phyloP scores from a whole-genome alignment of 2,329 filamentous ascomycete genomes.

The Cordyceps farinosa region DNA sequence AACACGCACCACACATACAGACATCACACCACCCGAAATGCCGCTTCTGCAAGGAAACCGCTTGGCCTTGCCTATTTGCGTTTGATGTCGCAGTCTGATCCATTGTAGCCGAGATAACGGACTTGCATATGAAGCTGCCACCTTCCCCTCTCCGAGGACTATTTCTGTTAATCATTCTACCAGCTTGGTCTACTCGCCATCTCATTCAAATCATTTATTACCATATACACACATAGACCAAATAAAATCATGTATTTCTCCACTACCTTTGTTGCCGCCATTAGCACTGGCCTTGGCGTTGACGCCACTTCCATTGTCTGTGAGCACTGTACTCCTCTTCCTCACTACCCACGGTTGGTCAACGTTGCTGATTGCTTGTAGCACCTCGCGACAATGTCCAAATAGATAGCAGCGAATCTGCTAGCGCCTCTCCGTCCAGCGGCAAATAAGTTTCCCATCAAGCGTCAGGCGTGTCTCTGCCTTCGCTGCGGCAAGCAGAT shows the following conservation, averaged over 20 bases:
- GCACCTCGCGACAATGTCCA: slow-evolving; percentile 10
- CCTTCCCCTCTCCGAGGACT: neutral
- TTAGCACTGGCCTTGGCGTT: slow-evolving; percentile 6
- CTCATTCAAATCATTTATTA: neutral
- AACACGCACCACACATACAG: neutral
- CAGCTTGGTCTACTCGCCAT: neutral
- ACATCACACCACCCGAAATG: neutral
- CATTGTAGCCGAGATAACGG: neutral
- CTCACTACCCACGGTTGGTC: neutral
- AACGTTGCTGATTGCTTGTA: neutral
- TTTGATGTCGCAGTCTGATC: neutral
- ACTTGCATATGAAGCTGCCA: slow-evolving; percentile 3
- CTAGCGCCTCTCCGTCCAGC: neutral
- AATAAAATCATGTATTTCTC: slow-evolving; percentile 5
- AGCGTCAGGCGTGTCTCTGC: neutral
- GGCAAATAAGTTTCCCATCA: slow-evolving; percentile 8
- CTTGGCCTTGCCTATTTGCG: slow-evolving; percentile 8
- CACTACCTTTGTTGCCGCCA: slow-evolving; percentile 10
- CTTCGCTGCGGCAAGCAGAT: neutral
- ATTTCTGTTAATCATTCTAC: neutral
- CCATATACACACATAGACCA: neutral
- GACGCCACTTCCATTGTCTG: slow-evolving; percentile 5
- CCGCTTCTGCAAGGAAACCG: slow-evolving; percentile 1
- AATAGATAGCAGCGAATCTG: slow-evolving; percentile 1
- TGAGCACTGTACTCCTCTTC: neutral